phyloP scores from a whole-genome alignment of 768 basidiomycete species.

The Termitomyces sp. region DNA sequence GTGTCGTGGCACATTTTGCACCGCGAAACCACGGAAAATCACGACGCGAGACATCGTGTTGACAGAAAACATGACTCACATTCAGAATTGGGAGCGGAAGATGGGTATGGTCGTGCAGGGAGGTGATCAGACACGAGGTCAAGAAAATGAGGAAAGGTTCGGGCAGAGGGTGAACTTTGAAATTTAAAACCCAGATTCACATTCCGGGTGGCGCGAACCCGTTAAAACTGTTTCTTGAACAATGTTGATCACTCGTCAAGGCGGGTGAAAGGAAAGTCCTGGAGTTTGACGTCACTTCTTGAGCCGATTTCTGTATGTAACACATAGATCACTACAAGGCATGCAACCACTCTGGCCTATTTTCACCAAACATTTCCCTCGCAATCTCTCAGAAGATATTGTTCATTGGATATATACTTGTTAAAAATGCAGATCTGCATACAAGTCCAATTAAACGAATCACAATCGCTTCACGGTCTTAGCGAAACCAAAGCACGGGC shows the following conservation, averaged over 20 bases:
- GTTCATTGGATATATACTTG: not conserved
- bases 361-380: not conserved
- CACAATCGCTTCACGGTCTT: not conserved
- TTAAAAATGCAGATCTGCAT: not conserved
- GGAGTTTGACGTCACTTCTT: not conserved
- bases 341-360: not conserved
- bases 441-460: not conserved
- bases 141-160: constrained; percentile 34
- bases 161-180: constrained; percentile 34
- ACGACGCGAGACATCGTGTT: not conserved
- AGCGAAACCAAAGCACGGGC: not conserved
- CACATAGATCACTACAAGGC: not conserved
- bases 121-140: constrained; percentile 40
- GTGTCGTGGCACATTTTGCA: constrained; percentile 15
- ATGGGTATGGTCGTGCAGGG: constrained; percentile 35
- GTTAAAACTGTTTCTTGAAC: not conserved
- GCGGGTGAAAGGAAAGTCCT: not conserved
- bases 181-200: constrained; percentile 39
- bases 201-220: constrained; percentile 25
- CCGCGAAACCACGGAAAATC: constrained; percentile 12
- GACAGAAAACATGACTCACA: constrained; percentile 26
- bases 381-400: not conserved
- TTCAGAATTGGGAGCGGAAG: constrained; percentile 30
- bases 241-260: not conserved
- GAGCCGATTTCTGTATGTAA: not conserved